Evolutionary conservation across 129 eudicot species (phyloP).

Genomic region (Flaveria robusta): DNA sequence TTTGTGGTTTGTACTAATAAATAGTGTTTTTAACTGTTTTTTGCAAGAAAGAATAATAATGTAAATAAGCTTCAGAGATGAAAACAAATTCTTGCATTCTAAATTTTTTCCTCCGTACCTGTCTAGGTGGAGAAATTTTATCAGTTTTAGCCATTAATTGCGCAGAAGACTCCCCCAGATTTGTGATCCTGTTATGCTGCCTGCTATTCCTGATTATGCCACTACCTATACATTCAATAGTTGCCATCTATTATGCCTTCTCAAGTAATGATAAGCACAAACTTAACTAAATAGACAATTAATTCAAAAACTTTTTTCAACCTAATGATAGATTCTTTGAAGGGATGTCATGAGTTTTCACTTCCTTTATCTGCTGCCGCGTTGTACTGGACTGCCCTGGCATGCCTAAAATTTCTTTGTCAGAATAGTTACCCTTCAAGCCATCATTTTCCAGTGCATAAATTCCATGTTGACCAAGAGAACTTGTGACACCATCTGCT

Average conservation of each 20-base stretch:
- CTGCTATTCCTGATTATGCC: conserved; percentile 28
- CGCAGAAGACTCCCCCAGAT: conserved; percentile 39
- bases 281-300: background rate
- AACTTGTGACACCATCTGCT: background rate
- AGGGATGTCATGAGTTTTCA: conserved; percentile 27
- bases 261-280: background rate
- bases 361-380: conserved; percentile 37
- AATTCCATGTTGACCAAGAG: conserved; percentile 32
- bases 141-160: conserved; percentile 31
- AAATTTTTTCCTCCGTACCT: conserved; percentile 35
- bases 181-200: conserved; percentile 34
- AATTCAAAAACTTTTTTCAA: conserved; percentile 24
- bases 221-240: conserved; percentile 46
- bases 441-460: conserved; percentile 28
- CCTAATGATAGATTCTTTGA: conserved; percentile 35
- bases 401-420: conserved; percentile 28
- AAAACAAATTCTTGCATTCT: conserved; percentile 15
- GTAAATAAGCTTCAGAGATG: conserved; percentile 8
- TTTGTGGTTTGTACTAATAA: background rate
- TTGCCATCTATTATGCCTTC: conserved; percentile 13
- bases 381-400: conserved; percentile 27
- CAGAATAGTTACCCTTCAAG: conserved; percentile 30
- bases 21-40: background rate
- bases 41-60: background rate
- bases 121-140: conserved; percentile 35